Base-by-base conservation (phyloP, 2,329 filamentous ascomycete species). In the Fusarium penzigii region DNA sequence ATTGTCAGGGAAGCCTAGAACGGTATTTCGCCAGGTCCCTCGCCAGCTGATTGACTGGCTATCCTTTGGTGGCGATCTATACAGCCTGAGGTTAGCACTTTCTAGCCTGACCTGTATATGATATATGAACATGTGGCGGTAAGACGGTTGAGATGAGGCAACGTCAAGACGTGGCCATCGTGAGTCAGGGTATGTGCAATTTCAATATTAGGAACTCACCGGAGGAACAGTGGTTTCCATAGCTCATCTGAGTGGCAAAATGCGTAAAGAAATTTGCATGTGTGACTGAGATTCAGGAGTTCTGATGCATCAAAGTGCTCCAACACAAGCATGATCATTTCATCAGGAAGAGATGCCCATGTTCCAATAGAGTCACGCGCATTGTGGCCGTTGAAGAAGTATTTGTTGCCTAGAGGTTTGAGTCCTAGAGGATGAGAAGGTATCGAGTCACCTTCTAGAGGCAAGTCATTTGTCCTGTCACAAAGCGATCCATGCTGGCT, bases 231-330 rank as follows among this genome's bases (percentile, higher is more conserved):
- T 16, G 85, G 72, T 71, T 94, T 92, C 93, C 93, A 97, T 36
- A 97, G 70, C 64, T 97, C 93, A 58, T 97, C 93, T 44, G 84
- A 84, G 45, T 87, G 80, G 49, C 87, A 89, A 68, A 93, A 95
- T 2, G 92, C 92, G 77, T 92, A 93, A 14, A 97, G 74, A 48
- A 90, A 92, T 69, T 86, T 90, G 77, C 92, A 96, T 6, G 92
- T 89, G 49, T 82, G 82, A 9, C 91, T 90, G 40, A 97, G 74
- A 8, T 72, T 74, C 50, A 86, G 71, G 47, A 97, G 74, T 47
- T 79, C 76, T 10, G 70, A 63, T 44, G 82, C 76, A 63, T 92
- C 87, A 42, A 97, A 78, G 63, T 77, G 84, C 69, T 97, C 93
- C 55, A 97, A 73, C 14, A 96, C 68, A 48, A 87, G 77, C 59